A percentile compares a stretch with the other conserved stretches of the same genome.
Conservation (phyloP, 73 alveolate genomes). For the Paramecium biaurelia region DNA sequence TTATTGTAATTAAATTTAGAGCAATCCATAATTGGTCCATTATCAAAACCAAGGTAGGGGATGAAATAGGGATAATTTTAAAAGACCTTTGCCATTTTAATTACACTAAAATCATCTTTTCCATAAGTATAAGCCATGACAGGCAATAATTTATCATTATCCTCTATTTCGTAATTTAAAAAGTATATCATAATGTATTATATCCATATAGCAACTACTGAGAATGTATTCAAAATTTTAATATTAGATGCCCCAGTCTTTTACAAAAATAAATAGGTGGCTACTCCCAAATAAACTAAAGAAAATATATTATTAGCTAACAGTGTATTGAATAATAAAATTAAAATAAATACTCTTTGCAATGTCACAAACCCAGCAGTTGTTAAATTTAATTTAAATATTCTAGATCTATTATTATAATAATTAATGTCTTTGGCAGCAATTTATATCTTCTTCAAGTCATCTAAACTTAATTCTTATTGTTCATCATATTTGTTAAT, state of each 20-base stretch:
- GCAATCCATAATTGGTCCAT: constrained; percentile 41
- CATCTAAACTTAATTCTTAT: background rate
- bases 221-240: background rate
- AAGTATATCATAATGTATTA: background rate
- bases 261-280: background rate
- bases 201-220: constrained; percentile 49
- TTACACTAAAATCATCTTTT: background rate
- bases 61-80: background rate
- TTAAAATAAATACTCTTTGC: background rate
- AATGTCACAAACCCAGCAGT: constrained; percentile 1
- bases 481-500: background rate
- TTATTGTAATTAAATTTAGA: background rate
- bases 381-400: background rate
- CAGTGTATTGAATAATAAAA: background rate
- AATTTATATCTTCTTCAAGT: background rate
- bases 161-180: background rate
- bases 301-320: constrained; percentile 46
- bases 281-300: background rate
- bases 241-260: background rate
- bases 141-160: background rate
- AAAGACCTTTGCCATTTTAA: background rate
- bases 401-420: background rate
- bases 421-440: background rate
- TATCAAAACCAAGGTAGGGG: constrained; percentile 24
- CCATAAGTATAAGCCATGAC: background rate